These are phyloP conservation scores for Sechiopsis laciniata DNA, from an alignment of 306 rosid genomes.

Conservation along the genomic window DNA sequence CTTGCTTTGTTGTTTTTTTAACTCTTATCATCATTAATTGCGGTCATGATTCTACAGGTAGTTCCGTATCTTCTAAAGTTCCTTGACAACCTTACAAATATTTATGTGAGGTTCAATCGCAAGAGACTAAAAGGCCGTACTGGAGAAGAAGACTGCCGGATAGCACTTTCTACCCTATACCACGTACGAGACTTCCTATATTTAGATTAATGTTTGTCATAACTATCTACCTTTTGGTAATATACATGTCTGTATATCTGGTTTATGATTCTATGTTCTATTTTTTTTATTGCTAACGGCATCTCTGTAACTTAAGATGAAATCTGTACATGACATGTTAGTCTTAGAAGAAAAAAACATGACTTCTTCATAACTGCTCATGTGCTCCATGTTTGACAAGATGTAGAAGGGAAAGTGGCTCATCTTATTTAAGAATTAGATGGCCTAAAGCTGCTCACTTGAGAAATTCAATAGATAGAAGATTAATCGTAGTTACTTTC, in stretches of 20 bases:
- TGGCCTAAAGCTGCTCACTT: constrained; percentile 4
- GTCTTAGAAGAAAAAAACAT: neutral
- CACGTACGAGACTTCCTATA: constrained; percentile 39
- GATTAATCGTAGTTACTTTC: neutral
- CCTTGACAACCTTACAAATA: constrained; percentile 92
- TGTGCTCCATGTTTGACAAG: neutral
- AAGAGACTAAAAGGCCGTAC: constrained; percentile 98
- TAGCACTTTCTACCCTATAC: constrained; percentile 84
- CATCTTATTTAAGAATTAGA: neutral
- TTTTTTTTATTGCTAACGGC: neutral
- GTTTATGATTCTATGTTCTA: neutral
- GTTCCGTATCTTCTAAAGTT: constrained; percentile 92
- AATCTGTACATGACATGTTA: neutral
- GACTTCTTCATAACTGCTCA: neutral
- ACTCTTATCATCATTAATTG: neutral
- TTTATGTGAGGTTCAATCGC: constrained; percentile 90
- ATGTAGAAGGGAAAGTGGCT: neutral
- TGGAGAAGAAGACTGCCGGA: constrained; percentile 89
- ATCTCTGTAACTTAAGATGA: neutral
- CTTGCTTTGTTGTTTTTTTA: neutral
- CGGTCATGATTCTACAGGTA: constrained; percentile 42
- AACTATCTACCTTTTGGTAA: neutral
- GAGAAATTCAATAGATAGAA: constrained; percentile 5
- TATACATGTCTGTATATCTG: neutral
- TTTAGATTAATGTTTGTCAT: neutral